Conservation (phyloP, 441 rosid genomes). For the Kokia cookei region DNA sequence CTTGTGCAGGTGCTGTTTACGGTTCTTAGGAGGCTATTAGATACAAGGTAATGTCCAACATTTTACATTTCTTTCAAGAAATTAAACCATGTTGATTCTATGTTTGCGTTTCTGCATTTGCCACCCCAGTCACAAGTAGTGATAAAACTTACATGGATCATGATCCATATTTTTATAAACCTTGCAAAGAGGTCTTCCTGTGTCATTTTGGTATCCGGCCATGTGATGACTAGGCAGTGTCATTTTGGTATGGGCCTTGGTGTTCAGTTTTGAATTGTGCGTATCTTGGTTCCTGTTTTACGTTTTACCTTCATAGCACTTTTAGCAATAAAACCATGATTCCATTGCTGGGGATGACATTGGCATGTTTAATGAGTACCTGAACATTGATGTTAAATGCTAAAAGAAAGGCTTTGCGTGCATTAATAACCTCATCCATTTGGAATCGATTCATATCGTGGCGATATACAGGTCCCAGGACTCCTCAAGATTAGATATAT, state of each 20-base stretch:
- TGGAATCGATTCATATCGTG: background rate
- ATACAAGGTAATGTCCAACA: slow-evolving; percentile 38
- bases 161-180: background rate
- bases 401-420: background rate
- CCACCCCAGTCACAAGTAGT: background rate
- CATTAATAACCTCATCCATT: background rate
- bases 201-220: background rate
- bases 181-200: background rate
- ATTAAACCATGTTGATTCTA: background rate
- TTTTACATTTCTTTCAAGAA: background rate
- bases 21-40: slow-evolving; percentile 84
- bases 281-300: too few species aligned
- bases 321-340: too few species aligned
- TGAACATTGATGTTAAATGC: background rate
- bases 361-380: background rate
- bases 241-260: too few species aligned
- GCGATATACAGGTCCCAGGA: slow-evolving; percentile 66
- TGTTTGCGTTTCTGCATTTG: background rate
- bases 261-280: too few species aligned
- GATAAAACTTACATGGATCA: background rate
- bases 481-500: slow-evolving; percentile 79
- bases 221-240: background rate
- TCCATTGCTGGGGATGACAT: background rate
- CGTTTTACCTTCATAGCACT: too few species aligned
- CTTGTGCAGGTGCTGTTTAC: slow-evolving; percentile 70